phyloP scores from a whole-genome alignment of 179 eudicot genomes.

The Sideroxylon spinosum region DNA sequence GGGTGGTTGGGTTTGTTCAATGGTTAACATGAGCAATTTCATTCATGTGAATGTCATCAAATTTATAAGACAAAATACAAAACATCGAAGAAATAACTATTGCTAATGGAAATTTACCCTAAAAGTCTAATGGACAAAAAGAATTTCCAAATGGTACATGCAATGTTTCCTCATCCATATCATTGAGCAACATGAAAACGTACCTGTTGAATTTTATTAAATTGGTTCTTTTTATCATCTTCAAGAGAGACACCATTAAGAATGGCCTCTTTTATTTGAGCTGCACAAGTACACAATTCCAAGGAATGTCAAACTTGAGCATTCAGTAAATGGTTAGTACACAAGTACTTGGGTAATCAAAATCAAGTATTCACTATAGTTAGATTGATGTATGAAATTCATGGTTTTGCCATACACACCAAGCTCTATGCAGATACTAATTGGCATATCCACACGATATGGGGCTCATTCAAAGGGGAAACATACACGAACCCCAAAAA shows the following conservation, averaged over 20 bases:
- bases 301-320: neutral
- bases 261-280: slow-evolving; percentile 81
- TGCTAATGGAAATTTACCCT: neutral
- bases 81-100: neutral
- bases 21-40: neutral
- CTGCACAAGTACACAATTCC: slow-evolving; percentile 39
- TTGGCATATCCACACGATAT: too few relatives aligned
- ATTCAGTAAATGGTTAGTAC: neutral
- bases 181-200: neutral
- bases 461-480: too few relatives aligned
- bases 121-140: neutral
- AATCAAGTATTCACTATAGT: neutral
- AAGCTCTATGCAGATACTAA: neutral
- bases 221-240: slow-evolving; percentile 76
- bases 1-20: neutral
- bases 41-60: neutral
- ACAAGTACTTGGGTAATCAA: neutral
- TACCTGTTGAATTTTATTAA: slow-evolving; percentile 91
- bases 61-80: neutral
- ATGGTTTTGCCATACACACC: neutral
- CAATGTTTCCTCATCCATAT: neutral
- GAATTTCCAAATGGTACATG: neutral
- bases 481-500: too few relatives aligned
- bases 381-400: neutral
- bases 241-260: slow-evolving; percentile 88